These are phyloP conservation scores for Coelastrella sp. DNA, from an alignment of 139 green algal species.

Conservation along the genomic window DNA sequence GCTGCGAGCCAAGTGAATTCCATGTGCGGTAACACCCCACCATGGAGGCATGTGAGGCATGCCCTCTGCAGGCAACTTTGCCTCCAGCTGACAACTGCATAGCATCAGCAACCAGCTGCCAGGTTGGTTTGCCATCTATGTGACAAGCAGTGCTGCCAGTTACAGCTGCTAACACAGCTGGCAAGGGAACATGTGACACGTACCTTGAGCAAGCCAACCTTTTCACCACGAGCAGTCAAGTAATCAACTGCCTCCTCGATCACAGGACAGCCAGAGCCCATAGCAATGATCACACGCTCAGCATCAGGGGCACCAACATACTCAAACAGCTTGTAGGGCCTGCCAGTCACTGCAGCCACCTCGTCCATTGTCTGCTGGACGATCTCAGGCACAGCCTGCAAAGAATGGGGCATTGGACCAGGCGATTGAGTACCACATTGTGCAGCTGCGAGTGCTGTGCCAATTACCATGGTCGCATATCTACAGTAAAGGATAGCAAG, in stretches of 20 bases:
- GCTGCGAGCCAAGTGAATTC: not conserved
- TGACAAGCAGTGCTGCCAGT: not conserved
- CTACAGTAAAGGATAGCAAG: too few relatives aligned
- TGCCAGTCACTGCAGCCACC: constrained; percentile 61
- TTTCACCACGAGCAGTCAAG: constrained; percentile 51
- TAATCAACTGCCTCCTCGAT: constrained; percentile 58
- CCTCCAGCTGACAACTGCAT: too few relatives aligned
- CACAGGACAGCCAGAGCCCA: constrained; percentile 64
- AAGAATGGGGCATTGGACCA: not conserved
- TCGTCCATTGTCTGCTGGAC: constrained; percentile 57
- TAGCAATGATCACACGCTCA: constrained; percentile 63
- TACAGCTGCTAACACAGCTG: not conserved
- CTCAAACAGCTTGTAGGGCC: constrained; percentile 67
- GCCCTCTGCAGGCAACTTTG: too few relatives aligned
- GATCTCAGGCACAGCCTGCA: constrained; percentile 56
- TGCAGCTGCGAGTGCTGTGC: too few relatives aligned
- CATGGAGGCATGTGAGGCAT: too few relatives aligned
- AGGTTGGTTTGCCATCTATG: not conserved
- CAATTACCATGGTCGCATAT: too few relatives aligned
- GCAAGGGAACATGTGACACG: not conserved
- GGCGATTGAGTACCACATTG: too few relatives aligned
- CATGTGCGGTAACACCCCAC: too few relatives aligned
- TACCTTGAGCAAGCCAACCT: constrained; percentile 67
- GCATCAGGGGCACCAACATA: constrained; percentile 64
- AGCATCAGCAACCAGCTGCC: not conserved